These are phyloP conservation scores for Solanum hybrid DNA, from an alignment of 305 asterid genomes.

Conservation along the genomic window DNA sequence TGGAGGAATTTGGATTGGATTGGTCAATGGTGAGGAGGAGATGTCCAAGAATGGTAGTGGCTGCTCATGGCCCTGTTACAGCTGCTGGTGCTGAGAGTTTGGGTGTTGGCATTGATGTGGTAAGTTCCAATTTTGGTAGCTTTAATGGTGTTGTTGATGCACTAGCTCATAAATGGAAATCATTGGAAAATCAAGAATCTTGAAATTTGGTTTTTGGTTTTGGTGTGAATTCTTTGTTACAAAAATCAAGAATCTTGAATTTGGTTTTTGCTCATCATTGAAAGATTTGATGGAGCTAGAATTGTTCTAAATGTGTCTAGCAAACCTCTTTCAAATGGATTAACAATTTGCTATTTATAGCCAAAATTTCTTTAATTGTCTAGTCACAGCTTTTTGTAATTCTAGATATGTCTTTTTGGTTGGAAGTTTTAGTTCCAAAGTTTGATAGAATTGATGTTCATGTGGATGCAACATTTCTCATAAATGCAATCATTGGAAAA, in stretches of 20 bases:
- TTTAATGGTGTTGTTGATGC: conserved; percentile 67
- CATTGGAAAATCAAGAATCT: background rate
- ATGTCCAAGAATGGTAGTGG: conserved; percentile 66
- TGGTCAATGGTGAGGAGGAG: conserved; percentile 60
- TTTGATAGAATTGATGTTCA: background rate
- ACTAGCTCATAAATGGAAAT: conserved; percentile 34
- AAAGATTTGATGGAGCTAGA: background rate
- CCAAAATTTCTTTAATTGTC: background rate
- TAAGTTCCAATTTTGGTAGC: conserved; percentile 56
- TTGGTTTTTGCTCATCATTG: background rate
- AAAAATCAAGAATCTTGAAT: background rate
- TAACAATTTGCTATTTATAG: background rate
- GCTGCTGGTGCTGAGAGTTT: conserved; percentile 73
- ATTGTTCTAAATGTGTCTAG: background rate
- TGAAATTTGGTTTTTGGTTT: background rate
- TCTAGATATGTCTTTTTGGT: background rate
- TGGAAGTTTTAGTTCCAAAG: background rate
- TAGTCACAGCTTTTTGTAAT: background rate
- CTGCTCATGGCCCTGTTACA: conserved; percentile 79
- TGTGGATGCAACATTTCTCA: conserved; percentile 36
- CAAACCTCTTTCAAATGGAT: background rate
- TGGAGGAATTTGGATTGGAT: conserved; percentile 49
- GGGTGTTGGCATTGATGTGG: conserved; percentile 78
- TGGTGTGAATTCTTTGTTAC: background rate
- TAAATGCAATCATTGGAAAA: conserved; percentile 17